Percentiles rank a stretch among this genome's conserved stretches.
Conservation (phyloP, 2,329 filamentous ascomycete species). For the Fulvia fulva region DNA sequence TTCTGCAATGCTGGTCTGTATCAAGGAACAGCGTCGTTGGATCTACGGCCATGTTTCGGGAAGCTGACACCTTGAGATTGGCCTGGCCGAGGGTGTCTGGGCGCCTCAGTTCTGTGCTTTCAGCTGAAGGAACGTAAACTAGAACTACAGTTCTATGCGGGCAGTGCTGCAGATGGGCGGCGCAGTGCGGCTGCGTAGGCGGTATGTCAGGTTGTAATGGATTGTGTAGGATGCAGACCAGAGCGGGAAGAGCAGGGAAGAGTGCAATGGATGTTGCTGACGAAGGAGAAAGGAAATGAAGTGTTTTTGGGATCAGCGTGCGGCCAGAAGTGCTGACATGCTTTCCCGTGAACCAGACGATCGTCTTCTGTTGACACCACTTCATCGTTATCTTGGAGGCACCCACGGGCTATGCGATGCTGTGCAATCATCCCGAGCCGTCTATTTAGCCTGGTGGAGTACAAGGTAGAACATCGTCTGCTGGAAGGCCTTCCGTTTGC, state of each 20-base stretch:
- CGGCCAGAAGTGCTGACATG: not conserved
- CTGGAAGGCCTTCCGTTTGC: too few species aligned
- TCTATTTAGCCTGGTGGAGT: too few species aligned
- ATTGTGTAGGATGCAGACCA: not conserved
- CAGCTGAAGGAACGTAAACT: not conserved
- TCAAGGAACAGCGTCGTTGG: not conserved
- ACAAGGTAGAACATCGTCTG: too few species aligned
- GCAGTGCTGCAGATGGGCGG: not conserved
- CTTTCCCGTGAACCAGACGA: not conserved
- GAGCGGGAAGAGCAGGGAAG: not conserved
- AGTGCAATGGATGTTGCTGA: too few species aligned
- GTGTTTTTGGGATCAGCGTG: not conserved
- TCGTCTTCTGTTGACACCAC: not conserved
- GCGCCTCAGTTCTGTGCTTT: not conserved
- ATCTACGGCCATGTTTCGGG: not conserved
- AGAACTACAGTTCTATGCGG: not conserved
- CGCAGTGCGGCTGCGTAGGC: not conserved
- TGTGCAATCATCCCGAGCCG: too few species aligned
- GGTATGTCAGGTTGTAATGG: not conserved
- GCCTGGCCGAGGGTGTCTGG: not conserved
- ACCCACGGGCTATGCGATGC: too few species aligned
- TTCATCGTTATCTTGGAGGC: not conserved
- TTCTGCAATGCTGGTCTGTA: not conserved
- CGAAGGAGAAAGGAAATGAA: not conserved
- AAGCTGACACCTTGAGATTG: not conserved